Base-by-base conservation (phyloP, 257 asterid species). In the Petunia axillaris region DNA sequence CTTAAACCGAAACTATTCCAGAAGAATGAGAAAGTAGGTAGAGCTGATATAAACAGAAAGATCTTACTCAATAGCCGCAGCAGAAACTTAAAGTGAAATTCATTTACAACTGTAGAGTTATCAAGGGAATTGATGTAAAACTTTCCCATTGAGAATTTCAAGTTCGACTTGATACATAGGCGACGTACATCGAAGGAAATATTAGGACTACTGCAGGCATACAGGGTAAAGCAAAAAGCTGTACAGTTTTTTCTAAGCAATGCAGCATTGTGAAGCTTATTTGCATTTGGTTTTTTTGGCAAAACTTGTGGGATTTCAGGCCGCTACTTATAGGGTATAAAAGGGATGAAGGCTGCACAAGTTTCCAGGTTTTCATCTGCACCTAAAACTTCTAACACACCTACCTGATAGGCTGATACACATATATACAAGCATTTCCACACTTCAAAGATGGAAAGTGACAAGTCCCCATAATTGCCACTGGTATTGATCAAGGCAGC, bases 371-470 rank as follows among this genome's bases (percentile, higher is more conserved):
- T 50, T 46, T 13, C 6, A 73, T 73, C 62, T 73, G 63, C 36
- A 35, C 48, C 78, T 73, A 73, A 50, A 50, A 36, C 40, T 50
- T 73, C 36, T 52, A 73, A 46, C 78, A 35, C 63, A 36, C 43
- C 46, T 3, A 73, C 14, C 57, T 3, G 77, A 73, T 36, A 52
- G 13, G 63, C 48, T 50, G 78, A 73, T 8, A n/a, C 57, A 50
- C 46, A 35, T 36, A 73, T 73, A 73, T 73, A 73, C 78, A 73
- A 35, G 78, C 78, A 73, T 36, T 73, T 73, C 78, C 52, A 50
- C 39, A 68, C 11, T 73, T 7, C 13, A 62, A 36, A 50, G 46
- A 6, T 37, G 46, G 8, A 11, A 71, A 50, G 58, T 36, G 78
- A 73, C 63, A 48, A 73, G 46, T 36, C 46, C 14, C 36, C 62